Percentiles rank a stretch among this genome's conserved stretches.
Evolutionary conservation across 2,329 filamentous ascomycete species (phyloP).

Genomic region (Myriosclerotinia duriaeana): DNA sequence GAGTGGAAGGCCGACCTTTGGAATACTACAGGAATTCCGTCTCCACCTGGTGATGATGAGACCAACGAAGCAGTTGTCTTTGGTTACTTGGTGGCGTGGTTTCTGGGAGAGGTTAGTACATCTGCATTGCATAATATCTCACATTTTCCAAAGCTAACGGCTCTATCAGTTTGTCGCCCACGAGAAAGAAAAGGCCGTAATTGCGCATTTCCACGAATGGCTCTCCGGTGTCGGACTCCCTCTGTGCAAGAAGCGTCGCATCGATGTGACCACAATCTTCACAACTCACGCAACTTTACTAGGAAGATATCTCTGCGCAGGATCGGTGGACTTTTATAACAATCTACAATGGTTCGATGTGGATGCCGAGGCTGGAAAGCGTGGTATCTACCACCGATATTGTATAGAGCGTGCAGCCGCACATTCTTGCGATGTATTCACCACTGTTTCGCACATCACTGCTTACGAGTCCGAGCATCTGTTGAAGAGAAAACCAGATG

Average conservation of each 20-base stretch:
- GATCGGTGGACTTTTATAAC: conserved; percentile 99
- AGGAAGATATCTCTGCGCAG: conserved; percentile 92
- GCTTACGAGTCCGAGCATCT: conserved; percentile 97
- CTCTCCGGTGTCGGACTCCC: conserved; percentile 90
- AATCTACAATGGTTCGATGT: conserved; percentile 97
- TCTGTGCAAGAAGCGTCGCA: conserved; percentile 87
- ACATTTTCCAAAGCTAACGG: conserved; percentile 25
- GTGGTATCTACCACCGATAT: conserved; percentile 97
- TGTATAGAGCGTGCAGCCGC: conserved; percentile 94
- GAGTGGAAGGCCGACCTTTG: conserved; percentile 98
- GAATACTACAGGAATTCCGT: conserved; percentile 91
- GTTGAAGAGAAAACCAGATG: conserved; percentile 95
- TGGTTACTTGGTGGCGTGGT: conserved; percentile 96
- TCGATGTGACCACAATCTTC: conserved; percentile 97
- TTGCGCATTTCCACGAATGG: conserved; percentile 99
- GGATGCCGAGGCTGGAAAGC: conserved; percentile 93
- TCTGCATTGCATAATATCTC: background rate
- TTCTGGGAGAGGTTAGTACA: conserved; percentile 80
- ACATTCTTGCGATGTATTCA: conserved; percentile 94
- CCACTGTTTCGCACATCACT: conserved; percentile 97
- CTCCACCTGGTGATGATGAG: conserved; percentile 85
- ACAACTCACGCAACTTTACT: conserved; percentile 96
- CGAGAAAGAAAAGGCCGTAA: conserved; percentile 87
- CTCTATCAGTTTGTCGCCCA: conserved; percentile 77
- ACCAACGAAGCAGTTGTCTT: conserved; percentile 98